These are phyloP conservation scores for Daldinia loculata DNA, from an alignment of 495 filamentous ascomycete genomes.

Conservation along the genomic window DNA sequence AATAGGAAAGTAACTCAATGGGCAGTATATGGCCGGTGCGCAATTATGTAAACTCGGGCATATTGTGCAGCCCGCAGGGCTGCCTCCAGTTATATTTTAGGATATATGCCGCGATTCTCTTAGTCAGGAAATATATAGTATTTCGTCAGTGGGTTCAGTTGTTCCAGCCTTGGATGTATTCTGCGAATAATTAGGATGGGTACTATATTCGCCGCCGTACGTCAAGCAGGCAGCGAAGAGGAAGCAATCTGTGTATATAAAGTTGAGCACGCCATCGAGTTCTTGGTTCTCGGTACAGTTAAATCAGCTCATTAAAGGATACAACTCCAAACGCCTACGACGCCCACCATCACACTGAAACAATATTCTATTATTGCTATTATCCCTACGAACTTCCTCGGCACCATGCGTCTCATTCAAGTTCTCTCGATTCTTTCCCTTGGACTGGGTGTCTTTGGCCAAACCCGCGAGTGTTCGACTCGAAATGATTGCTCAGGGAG, in stretches of 20 bases:
- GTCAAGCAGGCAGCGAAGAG: neutral
- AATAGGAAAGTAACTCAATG: too few relatives aligned
- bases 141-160: neutral
- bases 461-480: neutral
- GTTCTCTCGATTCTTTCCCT: neutral
- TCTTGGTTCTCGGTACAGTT: neutral
- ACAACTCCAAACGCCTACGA: neutral
- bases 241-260: neutral
- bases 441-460: neutral
- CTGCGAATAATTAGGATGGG: neutral
- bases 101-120: neutral
- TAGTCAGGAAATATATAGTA: neutral
- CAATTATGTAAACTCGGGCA: too few relatives aligned
- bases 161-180: neutral
- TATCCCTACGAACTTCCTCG: neutral
- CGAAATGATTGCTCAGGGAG: neutral
- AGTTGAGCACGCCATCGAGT: neutral
- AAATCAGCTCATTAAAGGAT: neutral
- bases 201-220: neutral
- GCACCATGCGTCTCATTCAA: neutral
- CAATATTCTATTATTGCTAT: neutral
- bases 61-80: too few relatives aligned
- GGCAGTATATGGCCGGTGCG: too few relatives aligned
- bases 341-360: neutral
- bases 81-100: neutral